phyloP scores from a whole-genome alignment of 805 yeast genomes.

The Zygoascus ofunaensis region DNA sequence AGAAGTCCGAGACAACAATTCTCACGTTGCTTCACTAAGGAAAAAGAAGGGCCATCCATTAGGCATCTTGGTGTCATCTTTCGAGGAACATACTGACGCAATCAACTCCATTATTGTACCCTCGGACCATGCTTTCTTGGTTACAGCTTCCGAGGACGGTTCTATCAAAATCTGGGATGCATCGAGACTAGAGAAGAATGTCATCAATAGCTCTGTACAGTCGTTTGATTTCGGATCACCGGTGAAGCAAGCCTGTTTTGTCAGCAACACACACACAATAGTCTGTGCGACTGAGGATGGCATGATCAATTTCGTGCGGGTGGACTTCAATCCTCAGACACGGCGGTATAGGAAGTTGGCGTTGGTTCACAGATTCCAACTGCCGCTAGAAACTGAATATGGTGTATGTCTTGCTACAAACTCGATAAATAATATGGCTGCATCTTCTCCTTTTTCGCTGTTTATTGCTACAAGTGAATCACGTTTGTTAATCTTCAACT shows the following conservation, averaged over 20 bases:
- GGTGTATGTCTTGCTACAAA: constrained; percentile 25
- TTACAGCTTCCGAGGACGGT: constrained; percentile 75
- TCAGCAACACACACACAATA: constrained; percentile 24
- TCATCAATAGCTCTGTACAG: constrained; percentile 27
- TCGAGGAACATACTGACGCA: constrained; percentile 52
- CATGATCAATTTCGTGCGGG: constrained; percentile 19
- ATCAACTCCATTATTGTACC: constrained; percentile 52
- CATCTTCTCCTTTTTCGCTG: constrained; percentile 37
- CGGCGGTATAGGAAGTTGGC: constrained; percentile 17
- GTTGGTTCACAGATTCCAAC: constrained; percentile 35
- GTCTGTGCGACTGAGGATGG: constrained; percentile 27
- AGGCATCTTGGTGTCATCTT: constrained; percentile 52
- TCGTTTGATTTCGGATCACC: constrained; percentile 18
- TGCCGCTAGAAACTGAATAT: constrained; percentile 32
- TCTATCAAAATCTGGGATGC: constrained; percentile 71
- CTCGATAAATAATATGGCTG: constrained; percentile 34
- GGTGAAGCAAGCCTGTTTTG: constrained; percentile 23
- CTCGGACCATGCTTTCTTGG: constrained; percentile 54
- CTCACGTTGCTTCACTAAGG: not conserved
- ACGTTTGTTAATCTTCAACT: constrained; percentile 45
- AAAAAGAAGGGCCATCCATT: constrained; percentile 30
- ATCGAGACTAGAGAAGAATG: constrained; percentile 51
- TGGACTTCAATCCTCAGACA: constrained; percentile 13
- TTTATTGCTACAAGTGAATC: constrained; percentile 46
- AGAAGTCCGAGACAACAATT: not conserved